These are phyloP conservation scores for Botrytis porri DNA, from an alignment of 2,329 filamentous ascomycete genomes.

Conservation along the genomic window DNA sequence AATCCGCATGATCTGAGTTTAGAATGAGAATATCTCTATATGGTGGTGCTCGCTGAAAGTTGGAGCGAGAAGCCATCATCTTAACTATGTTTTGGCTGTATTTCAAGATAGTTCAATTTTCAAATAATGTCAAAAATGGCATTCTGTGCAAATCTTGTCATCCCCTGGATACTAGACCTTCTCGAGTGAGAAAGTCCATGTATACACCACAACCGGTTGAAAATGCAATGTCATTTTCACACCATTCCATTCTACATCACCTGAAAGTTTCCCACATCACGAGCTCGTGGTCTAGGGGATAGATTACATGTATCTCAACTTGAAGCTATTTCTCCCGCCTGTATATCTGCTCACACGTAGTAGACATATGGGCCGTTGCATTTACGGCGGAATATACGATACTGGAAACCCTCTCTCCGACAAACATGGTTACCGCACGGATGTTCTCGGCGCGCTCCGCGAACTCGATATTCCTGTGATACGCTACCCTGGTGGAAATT, in stretches of 20 bases:
- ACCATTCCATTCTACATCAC: background rate
- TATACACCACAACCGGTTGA: background rate
- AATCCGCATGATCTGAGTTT: background rate
- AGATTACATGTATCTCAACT: background rate
- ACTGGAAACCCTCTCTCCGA: constrained; percentile 72
- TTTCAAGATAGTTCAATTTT: background rate
- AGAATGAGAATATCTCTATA: background rate
- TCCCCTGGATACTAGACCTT: background rate
- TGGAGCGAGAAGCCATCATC: background rate
- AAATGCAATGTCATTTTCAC: background rate
- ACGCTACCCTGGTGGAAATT: constrained; percentile 81
- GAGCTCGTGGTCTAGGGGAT: background rate
- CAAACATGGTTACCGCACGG: constrained; percentile 70
- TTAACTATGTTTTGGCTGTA: background rate
- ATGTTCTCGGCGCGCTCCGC: constrained; percentile 71
- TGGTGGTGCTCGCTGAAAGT: background rate
- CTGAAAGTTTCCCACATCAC: background rate
- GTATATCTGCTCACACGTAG: background rate
- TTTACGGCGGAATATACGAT: constrained; percentile 84
- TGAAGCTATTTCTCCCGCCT: too few species aligned
- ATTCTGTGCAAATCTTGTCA: too few species aligned
- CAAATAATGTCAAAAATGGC: background rate
- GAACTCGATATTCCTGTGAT: constrained; percentile 75
- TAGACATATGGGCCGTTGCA: constrained; percentile 85
- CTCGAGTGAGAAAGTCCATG: background rate